Conservation (phyloP, 108 stramenopile species). For the Skeletonema tropicum region DNA sequence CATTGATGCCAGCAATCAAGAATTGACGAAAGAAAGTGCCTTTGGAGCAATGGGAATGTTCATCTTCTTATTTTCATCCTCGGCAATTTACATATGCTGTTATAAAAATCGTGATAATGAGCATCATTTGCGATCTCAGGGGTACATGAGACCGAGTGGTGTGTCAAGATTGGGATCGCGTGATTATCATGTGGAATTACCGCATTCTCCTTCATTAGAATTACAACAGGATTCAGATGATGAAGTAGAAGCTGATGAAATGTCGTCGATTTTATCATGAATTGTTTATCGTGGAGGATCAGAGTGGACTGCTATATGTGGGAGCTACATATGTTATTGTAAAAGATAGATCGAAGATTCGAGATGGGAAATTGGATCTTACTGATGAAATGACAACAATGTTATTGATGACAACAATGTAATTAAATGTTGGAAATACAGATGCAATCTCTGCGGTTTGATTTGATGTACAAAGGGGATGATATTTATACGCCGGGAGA, state of each 20-base stretch:
- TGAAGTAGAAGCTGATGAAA: conserved; percentile 12
- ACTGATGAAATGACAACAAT: neutral
- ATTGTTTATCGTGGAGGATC: neutral
- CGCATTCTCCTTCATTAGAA: conserved; percentile 14
- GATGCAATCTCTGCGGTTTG: neutral
- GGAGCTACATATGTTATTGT: neutral
- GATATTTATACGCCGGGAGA: neutral
- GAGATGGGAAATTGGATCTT: too few species aligned
- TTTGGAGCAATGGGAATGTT: conserved; percentile 86
- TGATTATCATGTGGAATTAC: conserved; percentile 39
- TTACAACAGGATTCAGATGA: conserved; percentile 15
- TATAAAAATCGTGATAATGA: conserved; percentile 32
- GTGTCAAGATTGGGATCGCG: conserved; percentile 9
- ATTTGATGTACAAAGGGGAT: too few species aligned
- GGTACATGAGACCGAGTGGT: conserved; percentile 41
- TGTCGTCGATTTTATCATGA: neutral
- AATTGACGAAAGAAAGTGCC: conserved; percentile 68
- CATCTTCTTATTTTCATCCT: conserved; percentile 59
- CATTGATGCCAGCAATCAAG: conserved; percentile 61
- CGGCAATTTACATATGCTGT: conserved; percentile 42
- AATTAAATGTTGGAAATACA: neutral
- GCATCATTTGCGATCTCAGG: conserved; percentile 31
- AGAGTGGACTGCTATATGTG: neutral
- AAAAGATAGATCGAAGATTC: neutral
- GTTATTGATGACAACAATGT: neutral